phyloP scores from a whole-genome alignment of 768 basidiomycete species.

The Boletus speciosus region DNA sequence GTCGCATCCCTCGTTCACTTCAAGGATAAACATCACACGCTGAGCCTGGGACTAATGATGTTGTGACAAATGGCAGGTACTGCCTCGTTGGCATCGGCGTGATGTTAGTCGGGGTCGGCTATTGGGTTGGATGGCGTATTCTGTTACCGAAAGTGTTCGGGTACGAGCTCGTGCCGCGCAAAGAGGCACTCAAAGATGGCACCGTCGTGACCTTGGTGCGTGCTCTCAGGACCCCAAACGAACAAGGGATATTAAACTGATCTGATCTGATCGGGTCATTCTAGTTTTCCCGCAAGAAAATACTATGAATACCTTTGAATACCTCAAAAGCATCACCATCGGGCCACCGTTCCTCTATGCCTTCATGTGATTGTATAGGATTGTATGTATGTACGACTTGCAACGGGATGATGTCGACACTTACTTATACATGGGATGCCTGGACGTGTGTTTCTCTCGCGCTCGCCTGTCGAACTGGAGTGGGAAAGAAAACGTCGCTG shows the following conservation, averaged over 20 bases:
- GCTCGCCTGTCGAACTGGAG: neutral
- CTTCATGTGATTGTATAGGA: neutral
- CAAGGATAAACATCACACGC: conserved; percentile 38
- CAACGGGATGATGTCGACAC: neutral
- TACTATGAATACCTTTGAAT: neutral
- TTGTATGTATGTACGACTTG: neutral
- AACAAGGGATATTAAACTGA: neutral
- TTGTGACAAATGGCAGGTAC: conserved; percentile 34
- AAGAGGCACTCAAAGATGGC: conserved; percentile 48
- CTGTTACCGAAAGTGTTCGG: conserved; percentile 47
- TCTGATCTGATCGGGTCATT: neutral
- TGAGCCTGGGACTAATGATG: neutral
- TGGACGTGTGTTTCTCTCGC: neutral
- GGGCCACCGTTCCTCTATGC: neutral
- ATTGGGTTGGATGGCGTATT: conserved; percentile 55
- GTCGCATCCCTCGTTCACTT: neutral
- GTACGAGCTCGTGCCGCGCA: conserved; percentile 46
- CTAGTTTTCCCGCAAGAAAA: conserved; percentile 15
- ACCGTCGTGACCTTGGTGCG: conserved; percentile 52
- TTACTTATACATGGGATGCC: no score
- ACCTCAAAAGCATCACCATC: neutral
- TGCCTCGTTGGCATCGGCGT: conserved; percentile 52
- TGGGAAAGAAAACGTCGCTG: neutral
- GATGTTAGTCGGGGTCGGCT: conserved; percentile 43
- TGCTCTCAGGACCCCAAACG: neutral